These are phyloP conservation scores for Microdochium nivale DNA, from an alignment of 2,329 filamentous ascomycete genomes.

Conservation along the genomic window DNA sequence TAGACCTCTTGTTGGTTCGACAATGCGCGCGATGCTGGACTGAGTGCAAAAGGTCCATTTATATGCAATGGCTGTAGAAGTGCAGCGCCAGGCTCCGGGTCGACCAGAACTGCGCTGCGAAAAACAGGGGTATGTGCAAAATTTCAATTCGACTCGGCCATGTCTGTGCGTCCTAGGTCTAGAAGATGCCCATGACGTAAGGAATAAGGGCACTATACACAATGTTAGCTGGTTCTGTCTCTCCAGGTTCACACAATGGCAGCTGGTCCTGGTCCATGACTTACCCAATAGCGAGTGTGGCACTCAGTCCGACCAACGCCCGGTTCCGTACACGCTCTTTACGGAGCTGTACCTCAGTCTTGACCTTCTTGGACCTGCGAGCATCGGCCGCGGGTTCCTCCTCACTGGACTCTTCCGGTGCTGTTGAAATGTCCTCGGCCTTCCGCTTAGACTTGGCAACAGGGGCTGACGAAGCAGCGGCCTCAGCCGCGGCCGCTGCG, in stretches of 20 bases:
- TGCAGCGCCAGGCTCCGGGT: not conserved
- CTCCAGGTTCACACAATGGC: not conserved
- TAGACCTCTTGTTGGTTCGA: not conserved
- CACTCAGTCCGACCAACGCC: constrained; percentile 77
- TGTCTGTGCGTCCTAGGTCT: no score
- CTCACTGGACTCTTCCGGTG: constrained; percentile 46
- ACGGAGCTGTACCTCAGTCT: constrained; percentile 72
- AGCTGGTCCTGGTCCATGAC: constrained; percentile 26
- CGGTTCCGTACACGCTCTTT: constrained; percentile 82
- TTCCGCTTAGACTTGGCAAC: constrained; percentile 60
- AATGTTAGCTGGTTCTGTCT: not conserved
- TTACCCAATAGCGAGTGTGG: constrained; percentile 85
- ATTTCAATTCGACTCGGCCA: not conserved
- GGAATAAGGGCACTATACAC: constrained; percentile 34
- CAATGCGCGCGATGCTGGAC: not conserved
- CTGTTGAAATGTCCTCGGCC: constrained; percentile 61
- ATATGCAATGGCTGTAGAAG: not conserved
- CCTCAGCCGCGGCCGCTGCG: constrained; percentile 53
- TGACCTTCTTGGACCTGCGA: constrained; percentile 61
- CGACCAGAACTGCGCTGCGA: not conserved
- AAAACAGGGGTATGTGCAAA: not conserved
- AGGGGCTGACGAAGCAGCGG: constrained; percentile 27
- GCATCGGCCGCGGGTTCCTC: constrained; percentile 25
- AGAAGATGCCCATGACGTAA: constrained; percentile 43
- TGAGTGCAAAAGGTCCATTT: not conserved